Evolutionary conservation across 192 early-diverging fungal species (phyloP).

Genomic region (Coemansia sp.): DNA sequence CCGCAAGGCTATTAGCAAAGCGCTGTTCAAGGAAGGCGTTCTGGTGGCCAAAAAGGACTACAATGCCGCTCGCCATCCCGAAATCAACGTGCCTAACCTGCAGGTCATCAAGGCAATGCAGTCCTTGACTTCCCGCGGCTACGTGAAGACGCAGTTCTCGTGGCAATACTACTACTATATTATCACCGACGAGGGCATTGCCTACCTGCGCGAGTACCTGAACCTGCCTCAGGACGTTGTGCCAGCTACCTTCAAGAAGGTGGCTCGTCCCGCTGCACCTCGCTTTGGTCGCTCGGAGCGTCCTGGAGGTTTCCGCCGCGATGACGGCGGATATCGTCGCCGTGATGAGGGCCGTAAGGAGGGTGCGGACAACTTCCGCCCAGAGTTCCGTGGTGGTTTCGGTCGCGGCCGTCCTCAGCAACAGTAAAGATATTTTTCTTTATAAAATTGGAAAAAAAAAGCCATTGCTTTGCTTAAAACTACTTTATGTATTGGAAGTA

Average conservation of each 20-base stretch:
- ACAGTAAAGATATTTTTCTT: conserved; percentile 6
- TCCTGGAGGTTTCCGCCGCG: conserved; percentile 66
- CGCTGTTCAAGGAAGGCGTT: conserved; percentile 95
- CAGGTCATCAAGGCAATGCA: conserved; percentile 99
- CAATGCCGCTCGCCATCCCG: conserved; percentile 91
- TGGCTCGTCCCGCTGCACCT: conserved; percentile 62
- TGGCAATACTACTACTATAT: conserved; percentile 99
- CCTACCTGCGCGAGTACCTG: conserved; percentile 94
- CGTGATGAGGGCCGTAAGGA: conserved; percentile 82
- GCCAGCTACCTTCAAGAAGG: conserved; percentile 96
- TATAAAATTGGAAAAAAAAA: background rate
- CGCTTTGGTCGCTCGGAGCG: conserved; percentile 67
- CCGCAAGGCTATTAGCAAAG: conserved; percentile 95
- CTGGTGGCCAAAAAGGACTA: conserved; percentile 99
- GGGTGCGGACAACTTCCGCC: conserved; percentile 90
- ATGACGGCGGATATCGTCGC: conserved; percentile 83
- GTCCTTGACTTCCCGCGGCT: conserved; percentile 90
- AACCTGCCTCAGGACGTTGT: conserved; percentile 97
- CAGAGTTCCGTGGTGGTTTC: conserved; percentile 95
- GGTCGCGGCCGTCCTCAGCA: conserved; percentile 69
- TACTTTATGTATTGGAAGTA: conserved; percentile 29
- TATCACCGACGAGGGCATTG: conserved; percentile 96
- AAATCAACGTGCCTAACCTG: conserved; percentile 96
- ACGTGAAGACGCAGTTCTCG: conserved; percentile 95
- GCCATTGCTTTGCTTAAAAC: background rate